phyloP scores from a whole-genome alignment of 495 filamentous ascomycete species.

The Podospora comata region DNA sequence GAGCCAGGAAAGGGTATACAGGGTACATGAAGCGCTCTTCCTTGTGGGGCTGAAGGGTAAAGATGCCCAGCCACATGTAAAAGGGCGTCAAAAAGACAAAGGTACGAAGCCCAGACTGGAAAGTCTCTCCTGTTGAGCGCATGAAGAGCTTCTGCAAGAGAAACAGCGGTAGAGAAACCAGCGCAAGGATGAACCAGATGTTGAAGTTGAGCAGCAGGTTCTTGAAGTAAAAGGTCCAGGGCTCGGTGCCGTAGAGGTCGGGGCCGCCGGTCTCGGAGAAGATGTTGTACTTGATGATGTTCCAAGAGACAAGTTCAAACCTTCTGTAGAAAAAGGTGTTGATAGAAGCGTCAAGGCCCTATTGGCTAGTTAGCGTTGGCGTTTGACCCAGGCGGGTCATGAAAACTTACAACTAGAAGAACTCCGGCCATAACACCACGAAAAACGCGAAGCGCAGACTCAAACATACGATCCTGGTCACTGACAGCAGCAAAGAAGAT shows the following conservation, averaged over 20 bases:
- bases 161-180: conserved; percentile 65
- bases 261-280: conserved; percentile 79
- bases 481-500: conserved; percentile 58
- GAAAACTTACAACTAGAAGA: conserved; percentile 62
- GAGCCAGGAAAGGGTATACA: conserved; percentile 84
- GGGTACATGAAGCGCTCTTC: conserved; percentile 99
- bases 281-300: conserved; percentile 94
- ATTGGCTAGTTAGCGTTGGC: conserved; percentile 19
- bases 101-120: conserved; percentile 59
- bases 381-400: conserved; percentile 24
- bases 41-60: conserved; percentile 91
- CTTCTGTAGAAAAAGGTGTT: conserved; percentile 83
- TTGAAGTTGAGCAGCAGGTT: conserved; percentile 96
- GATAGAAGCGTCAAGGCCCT: conserved; percentile 56
- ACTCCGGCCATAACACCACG: conserved; percentile 66
- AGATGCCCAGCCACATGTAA: conserved; percentile 92
- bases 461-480: conserved; percentile 53
- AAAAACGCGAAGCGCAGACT: conserved; percentile 54
- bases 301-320: conserved; percentile 74
- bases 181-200: conserved; percentile 80
- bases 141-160: conserved; percentile 46
- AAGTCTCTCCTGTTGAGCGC: conserved; percentile 34
- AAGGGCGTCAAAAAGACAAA: conserved; percentile 76
- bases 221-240: conserved; percentile 93
- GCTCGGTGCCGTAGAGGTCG: conserved; percentile 92